Percentiles rank a stretch among this genome's conserved stretches.
Conservation (phyloP, 208 protist species). For the Crithidia sp. region DNA sequence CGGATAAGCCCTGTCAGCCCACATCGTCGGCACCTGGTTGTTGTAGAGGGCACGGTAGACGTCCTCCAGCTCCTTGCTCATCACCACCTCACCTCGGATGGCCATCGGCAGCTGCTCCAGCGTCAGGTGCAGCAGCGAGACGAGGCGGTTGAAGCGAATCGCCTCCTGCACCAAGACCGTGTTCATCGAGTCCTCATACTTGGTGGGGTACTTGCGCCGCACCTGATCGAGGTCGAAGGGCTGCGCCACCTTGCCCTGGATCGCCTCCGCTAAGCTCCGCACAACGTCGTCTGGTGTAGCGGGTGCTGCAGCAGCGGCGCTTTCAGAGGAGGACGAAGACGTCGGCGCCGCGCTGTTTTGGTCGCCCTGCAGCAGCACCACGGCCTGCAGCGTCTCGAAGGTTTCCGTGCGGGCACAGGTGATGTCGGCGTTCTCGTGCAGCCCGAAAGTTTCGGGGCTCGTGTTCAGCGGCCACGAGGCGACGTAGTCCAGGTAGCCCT, state of each 20-base stretch:
- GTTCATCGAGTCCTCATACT: slow-evolving; percentile 98
- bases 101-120: slow-evolving; percentile 90
- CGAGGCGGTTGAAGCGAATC: slow-evolving; percentile 96
- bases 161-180: slow-evolving; percentile 98
- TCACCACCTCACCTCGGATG: slow-evolving; percentile 98
- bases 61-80: slow-evolving; percentile 96
- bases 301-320: slow-evolving; percentile 10
- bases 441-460: slow-evolving; percentile 95
- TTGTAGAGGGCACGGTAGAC: slow-evolving; percentile 94
- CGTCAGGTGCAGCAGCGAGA: slow-evolving; percentile 79
- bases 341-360: slow-evolving; percentile 22
- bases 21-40: slow-evolving; percentile 95
- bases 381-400: slow-evolving; percentile 91
- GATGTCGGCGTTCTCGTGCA: slow-evolving; percentile 99
- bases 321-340: slow-evolving; percentile 2
- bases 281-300: slow-evolving; percentile 89
- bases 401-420: slow-evolving; percentile 93
- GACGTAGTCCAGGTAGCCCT: slow-evolving; percentile 93
- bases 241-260: slow-evolving; percentile 73
- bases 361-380: slow-evolving; percentile 84
- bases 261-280: slow-evolving; percentile 74
- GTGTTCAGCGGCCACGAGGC: slow-evolving; percentile 94
- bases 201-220: slow-evolving; percentile 90
- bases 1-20: slow-evolving; percentile 93
- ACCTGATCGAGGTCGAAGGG: slow-evolving; percentile 91